Base-by-base conservation (phyloP, 164 flowering plant species). In the Protea cynaroides region DNA sequence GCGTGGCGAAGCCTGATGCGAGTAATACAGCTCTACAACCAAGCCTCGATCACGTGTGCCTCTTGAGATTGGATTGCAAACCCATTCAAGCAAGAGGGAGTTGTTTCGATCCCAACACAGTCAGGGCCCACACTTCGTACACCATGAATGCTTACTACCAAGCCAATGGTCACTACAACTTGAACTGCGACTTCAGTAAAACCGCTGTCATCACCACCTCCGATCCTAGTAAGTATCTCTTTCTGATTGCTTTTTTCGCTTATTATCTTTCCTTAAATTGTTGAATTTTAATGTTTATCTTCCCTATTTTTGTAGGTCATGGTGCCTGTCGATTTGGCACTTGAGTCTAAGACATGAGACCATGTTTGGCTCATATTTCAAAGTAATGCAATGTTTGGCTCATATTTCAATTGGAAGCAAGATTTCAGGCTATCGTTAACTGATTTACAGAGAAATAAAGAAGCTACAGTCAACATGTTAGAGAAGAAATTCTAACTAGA, bases 61-160 rank as follows among this genome's bases (percentile, higher is more conserved):
- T 83, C 68, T 51, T 29, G 3, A 86, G 85, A 43, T 69, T 69
- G 57, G 82, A 84, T 56, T 90, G 94, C 64, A 63, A 21, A 64
- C 85, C 89, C 3, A 83, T 90, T n/a, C 86, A 86, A 56, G 44
- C 63, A 0, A 85, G 83, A 44, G 92, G 92, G 54, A 53, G 79
- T 8, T 90, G 96, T 58, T 90, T 76, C 56, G n/a, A 59, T 24
- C 94, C 96, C 1, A 71, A 83, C 67, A 80, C 73, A 9, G 67
- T 81, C 8, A 55, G 78, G 59, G 69, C 89, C 0, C 96, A 90
- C 58, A 90, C 94, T 7, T 47, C 87, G 1, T 90, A 75, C 58
- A 82, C 75, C 59, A 85, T 87, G 90, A 85, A 87, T 63, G 75
- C 85, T 9, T 85, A 63, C 69, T 87, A 79, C 49, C 85, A 80